Base-by-base conservation (phyloP, 2,329 filamentous ascomycete species). In the Penicillium sp. region DNA sequence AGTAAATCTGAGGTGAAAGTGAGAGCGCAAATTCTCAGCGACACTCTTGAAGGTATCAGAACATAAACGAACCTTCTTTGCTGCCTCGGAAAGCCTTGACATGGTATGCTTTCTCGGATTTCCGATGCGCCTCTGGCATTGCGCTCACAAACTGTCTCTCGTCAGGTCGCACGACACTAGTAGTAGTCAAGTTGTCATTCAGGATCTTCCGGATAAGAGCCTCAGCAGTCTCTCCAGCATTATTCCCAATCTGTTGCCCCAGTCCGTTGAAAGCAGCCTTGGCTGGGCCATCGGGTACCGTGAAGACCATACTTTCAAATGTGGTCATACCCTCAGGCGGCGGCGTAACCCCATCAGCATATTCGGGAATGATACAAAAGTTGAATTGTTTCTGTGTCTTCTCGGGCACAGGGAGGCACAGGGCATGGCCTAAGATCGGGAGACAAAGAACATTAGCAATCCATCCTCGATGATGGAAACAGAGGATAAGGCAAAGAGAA, bases 311-410 rank as follows among this genome's bases (percentile, higher is more conserved):
- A 22, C 84, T 81, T 65, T 88, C 86, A 25, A 78, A 77, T 1
- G 75, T 70, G 8, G 78, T 65, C 16, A 72, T 73, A 35, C 77
- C 75, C n/a, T 80, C 77, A 1, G 80, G 78, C 14, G 74, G 71
- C 2, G 77, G 71, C 28, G 76, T 80, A 25, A 85, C 77, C 42
- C 82, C 82, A 65, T 85, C 79, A 19, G 77, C 81, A 54, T 80
- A 78, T 30, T 80, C 73, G 2, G 86, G 85, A 43, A 89, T 79
- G 45, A 89, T 73, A 68, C 86, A 83, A 70, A 88, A 88, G 67
- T 86, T 87, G 74, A 84, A 84, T 68, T 87, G 85, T 57, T 84
- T 83, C 63, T 87, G 84, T 4, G 85, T 81, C 69, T 88, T 89
- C 67, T 89, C 87, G 5, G 87, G 87, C 2, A 89, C 82, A 0